These are phyloP conservation scores for Neopestalotiopsis clavispora DNA, from an alignment of 2,329 filamentous ascomycete genomes.

Conservation along the genomic window DNA sequence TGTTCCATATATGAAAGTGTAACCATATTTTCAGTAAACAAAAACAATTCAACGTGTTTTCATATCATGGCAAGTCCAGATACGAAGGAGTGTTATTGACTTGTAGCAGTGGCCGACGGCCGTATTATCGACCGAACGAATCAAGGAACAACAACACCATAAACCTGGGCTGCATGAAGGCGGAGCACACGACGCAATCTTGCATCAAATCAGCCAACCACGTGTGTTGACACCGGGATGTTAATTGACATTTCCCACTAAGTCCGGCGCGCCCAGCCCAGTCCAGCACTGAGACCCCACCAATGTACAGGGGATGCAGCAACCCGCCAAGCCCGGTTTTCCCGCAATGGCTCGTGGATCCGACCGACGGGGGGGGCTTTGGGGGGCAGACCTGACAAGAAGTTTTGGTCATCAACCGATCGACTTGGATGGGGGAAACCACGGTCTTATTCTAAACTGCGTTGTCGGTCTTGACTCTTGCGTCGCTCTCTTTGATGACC, in stretches of 20 bases:
- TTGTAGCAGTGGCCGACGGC: neutral
- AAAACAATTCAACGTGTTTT: too few relatives aligned
- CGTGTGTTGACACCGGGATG: conserved; percentile 7
- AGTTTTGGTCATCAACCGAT: neutral
- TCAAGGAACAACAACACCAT: neutral
- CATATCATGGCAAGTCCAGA: too few relatives aligned
- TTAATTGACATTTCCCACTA: conserved; percentile 2
- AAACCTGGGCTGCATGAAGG: conserved; percentile 1
- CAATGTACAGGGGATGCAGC: neutral
- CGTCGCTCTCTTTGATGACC: neutral
- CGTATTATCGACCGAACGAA: neutral
- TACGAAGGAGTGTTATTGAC: too few relatives aligned
- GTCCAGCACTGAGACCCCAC: neutral
- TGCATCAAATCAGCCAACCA: conserved; percentile 13
- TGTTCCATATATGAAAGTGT: neutral
- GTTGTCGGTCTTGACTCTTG: neutral
- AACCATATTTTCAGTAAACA: neutral
- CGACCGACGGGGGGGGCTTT: neutral
- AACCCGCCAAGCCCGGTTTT: neutral
- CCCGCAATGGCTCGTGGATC: neutral
- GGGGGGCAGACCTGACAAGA: neutral
- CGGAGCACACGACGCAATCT: conserved; percentile 6
- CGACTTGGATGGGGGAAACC: neutral
- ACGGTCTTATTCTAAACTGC: neutral
- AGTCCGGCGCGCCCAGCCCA: neutral